phyloP scores from a whole-genome alignment of 768 basidiomycete species.

The Rhodotorula paludigena region DNA sequence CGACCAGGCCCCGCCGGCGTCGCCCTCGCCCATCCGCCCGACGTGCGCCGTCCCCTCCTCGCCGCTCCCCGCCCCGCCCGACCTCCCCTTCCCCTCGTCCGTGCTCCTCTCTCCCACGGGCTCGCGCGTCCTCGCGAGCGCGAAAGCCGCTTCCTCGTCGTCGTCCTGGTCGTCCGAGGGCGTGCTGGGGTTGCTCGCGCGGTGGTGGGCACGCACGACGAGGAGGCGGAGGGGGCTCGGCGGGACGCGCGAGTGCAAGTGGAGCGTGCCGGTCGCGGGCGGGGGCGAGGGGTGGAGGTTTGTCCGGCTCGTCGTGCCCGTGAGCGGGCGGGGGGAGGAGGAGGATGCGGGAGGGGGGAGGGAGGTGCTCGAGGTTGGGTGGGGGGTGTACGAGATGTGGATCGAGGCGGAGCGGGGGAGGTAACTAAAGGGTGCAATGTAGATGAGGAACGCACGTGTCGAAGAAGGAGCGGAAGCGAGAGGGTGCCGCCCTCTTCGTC shows the following conservation, averaged over 20 bases:
- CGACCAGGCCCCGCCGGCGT: not conserved
- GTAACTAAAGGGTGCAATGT: not conserved
- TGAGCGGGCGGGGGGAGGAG: not conserved
- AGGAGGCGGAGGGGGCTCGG: not conserved
- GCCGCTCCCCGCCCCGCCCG: not conserved
- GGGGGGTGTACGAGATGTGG: constrained; percentile 22
- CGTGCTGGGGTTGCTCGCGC: too few relatives aligned
- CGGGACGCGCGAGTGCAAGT: constrained; percentile 7
- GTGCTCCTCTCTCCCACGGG: constrained; percentile 4
- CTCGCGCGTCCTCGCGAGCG: not conserved
- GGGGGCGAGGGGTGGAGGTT: constrained; percentile 8
- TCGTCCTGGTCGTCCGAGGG: too few relatives aligned
- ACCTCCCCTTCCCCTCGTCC: constrained; percentile 13
- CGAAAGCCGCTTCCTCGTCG: too few relatives aligned
- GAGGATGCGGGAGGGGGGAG: not conserved
- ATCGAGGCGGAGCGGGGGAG: not conserved
- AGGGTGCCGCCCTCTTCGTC: too few relatives aligned
- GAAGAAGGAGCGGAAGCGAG: too few relatives aligned
- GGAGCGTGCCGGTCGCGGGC: not conserved
- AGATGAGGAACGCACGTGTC: too few relatives aligned
- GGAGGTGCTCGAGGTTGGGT: not conserved
- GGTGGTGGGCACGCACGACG: constrained; percentile 3
- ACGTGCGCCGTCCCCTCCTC: not conserved
- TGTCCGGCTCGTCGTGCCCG: not conserved
- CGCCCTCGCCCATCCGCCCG: not conserved